Base-by-base conservation (phyloP, 2,329 filamentous ascomycete species). In the Ophiostoma ips region DNA sequence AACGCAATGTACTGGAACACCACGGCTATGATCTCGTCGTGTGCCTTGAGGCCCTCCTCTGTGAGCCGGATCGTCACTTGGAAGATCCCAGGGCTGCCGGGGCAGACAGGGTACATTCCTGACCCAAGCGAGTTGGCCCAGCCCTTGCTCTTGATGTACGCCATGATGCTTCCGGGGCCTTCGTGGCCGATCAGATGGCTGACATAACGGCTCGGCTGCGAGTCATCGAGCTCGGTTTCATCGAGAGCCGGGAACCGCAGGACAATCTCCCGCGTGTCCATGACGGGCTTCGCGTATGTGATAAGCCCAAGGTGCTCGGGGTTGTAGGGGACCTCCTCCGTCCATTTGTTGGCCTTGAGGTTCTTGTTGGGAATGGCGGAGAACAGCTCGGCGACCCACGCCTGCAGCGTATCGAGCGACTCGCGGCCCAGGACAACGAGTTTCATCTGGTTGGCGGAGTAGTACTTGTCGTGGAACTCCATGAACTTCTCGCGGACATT, bases 371-470 rank as follows among this genome's bases (percentile, higher is more conserved):
- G 77, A 16, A 95, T 79, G 50, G 75, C 77, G 0, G 85, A 81
- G 63, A 95, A 95, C 52, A 94, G 71, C 58, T 95, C 85, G 3
- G 79, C 75, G 1, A 86, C 84, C 89, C 88, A 95, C 50, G 75
- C 70, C 64, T 95, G 83, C 50, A 95, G 70, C 16, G 87, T 77
- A 58, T 95, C 87, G 52, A 95, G 71, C 6, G 79, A 72, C 63
- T 95, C 89, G 47, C 83, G 77, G 1, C 89, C 89, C 19, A 95
- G 67, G 5, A 95, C 80, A 35, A 89, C 87, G 46, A 95, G 71
- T 71, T 94, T 95, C 86, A 95, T 95, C 36, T 81, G 76, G 61
- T 95, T 95, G 52, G 89, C 86, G 1, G 89, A 95, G 66, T 95
- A 95, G 61, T 94, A 83, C 60, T 81, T 84, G 55, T 81, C 77